Base-by-base conservation (phyloP, 1,284 basidiomycete species). In the Hemileia vastatrix region DNA sequence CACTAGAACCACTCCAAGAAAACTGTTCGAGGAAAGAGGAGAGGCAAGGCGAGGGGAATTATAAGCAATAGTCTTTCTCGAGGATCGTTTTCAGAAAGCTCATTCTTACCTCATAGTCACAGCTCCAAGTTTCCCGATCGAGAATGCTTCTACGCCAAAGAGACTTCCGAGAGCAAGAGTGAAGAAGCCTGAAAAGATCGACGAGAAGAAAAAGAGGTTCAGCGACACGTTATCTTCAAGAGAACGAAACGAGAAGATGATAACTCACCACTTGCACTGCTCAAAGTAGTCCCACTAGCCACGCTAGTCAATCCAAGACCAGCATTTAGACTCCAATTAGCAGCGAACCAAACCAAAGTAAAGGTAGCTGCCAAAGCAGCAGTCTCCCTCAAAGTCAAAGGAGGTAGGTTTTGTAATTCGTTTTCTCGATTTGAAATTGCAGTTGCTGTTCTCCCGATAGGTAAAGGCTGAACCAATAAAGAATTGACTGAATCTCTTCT, bases 301-400 rank as follows among this genome's bases (percentile, higher is more conserved):
- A 95, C 91, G 69, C 85, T 90, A 1, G 92, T 94, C 74, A 85
- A 87, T 43, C 83, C 84, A 52, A 95, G 79, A 6, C 86, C 81
- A 0, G 85, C 84, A 73, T 92, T 94, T 49, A 92, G 77, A 5
- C 84, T 77, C 88, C 90, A 95, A 73, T 95, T 95, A 18, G 91
- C 92, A 44, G 85, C 79, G 71, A 95, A 94, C 90, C 90, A 92
- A 48, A 91, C 79, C 58, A 88, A 79, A 71, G 15, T 6, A n/a
- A 24, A 62, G 1, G n/a, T n/a, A n/a, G n/a, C n/a, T n/a, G n/a
- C n/a, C n/a, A n/a, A n/a, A n/a, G 3, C 72, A 1, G 65, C 69
- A 0, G 73, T 75, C 57, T 75, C 66, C 27, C 59, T 64, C 27
- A 74, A 44, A 24, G 71, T 72, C 48, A 75, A 57, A 21, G 73